Evolutionary conservation across 176 grass and related monocot genomes (phyloP).

Genomic region (Musa acuminata): DNA sequence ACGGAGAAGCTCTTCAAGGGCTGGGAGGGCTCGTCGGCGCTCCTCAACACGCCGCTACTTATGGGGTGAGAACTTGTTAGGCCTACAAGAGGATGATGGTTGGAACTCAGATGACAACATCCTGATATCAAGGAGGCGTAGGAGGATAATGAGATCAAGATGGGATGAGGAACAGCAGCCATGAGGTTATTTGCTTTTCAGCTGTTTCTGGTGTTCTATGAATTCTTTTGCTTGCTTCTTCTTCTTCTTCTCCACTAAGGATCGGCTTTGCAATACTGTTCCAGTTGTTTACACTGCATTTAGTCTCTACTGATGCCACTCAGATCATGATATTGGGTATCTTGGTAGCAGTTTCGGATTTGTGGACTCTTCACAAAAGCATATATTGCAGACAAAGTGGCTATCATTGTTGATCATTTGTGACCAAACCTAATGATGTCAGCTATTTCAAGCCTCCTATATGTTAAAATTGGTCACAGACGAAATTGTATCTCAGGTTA

Average conservation of each 20-base stretch:
- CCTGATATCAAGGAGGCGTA: constrained; percentile 1
- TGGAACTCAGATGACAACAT: constrained; percentile 1
- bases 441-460: not conserved
- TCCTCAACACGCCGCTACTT: not conserved
- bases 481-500: too few relatives aligned
- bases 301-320: not conserved
- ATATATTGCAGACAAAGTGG: not conserved
- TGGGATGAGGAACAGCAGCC: not conserved
- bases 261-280: not conserved
- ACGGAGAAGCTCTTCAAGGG: constrained; percentile 5
- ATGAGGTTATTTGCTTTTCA: constrained; percentile 2
- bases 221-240: not conserved
- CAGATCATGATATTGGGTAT: not conserved
- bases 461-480: too few relatives aligned
- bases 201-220: not conserved
- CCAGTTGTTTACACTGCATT: not conserved
- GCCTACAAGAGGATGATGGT: not conserved
- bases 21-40: not conserved
- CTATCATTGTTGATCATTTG: not conserved
- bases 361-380: not conserved
- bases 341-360: not conserved
- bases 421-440: not conserved
- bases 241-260: not conserved
- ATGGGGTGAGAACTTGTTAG: constrained; percentile 13
- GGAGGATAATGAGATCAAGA: constrained; percentile 7